phyloP scores from a whole-genome alignment of 2,329 filamentous ascomycete genomes.

The Verticillium nonalfalfae region DNA sequence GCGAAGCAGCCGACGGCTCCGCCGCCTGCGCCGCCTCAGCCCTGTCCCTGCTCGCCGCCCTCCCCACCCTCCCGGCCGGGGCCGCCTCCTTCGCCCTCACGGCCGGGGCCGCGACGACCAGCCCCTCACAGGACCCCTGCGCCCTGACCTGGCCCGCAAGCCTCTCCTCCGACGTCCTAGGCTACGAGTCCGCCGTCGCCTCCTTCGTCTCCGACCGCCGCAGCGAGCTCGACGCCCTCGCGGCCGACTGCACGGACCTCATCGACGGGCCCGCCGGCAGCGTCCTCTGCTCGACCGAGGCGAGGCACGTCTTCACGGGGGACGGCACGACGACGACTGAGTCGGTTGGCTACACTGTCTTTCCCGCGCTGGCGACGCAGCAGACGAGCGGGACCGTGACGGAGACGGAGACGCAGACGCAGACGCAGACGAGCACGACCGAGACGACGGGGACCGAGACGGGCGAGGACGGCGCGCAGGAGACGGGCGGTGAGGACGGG shows the following conservation, averaged over 20 bases:
- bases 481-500: not conserved
- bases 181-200: not conserved
- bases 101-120: too few relatives aligned
- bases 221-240: not conserved
- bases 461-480: too few relatives aligned
- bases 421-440: not conserved
- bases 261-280: not conserved
- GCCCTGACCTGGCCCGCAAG: not conserved
- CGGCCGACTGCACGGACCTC: not conserved
- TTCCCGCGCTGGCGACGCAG: not conserved
- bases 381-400: not conserved
- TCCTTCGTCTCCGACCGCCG: not conserved
- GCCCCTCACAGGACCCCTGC: not conserved
- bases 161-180: not conserved
- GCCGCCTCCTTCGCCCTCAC: too few relatives aligned
- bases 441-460: not conserved
- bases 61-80: too few relatives aligned
- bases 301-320: not conserved
- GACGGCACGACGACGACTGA: not conserved
- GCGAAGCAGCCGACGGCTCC: too few relatives aligned
- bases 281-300: not conserved
- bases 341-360: not conserved
- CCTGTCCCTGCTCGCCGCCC: too few relatives aligned
- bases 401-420: not conserved
- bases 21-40: too few relatives aligned